Evolutionary conservation across 169 alveolate species (phyloP).

Genomic region (Cryptosporidium muris): DNA sequence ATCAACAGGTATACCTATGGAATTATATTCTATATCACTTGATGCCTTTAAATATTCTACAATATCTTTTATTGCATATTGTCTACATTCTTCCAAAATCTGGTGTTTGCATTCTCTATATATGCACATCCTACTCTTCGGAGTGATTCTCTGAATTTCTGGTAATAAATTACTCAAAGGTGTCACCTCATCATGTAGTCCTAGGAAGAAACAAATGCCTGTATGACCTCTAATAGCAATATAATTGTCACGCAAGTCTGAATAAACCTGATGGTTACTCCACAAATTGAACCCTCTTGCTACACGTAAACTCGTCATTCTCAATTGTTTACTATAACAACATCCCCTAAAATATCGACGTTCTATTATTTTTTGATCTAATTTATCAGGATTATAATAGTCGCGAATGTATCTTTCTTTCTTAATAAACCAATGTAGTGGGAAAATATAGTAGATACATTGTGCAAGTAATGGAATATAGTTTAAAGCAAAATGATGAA

Average conservation of each 20-base stretch:
- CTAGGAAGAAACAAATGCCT: slow-evolving; percentile 56
- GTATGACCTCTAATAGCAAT: slow-evolving; percentile 22
- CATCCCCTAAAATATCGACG: slow-evolving; percentile 26
- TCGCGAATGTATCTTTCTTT: slow-evolving; percentile 6
- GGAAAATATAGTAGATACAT: slow-evolving; percentile 5
- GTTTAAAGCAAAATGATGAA: not conserved
- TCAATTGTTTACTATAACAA: slow-evolving; percentile 49
- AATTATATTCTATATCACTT: not conserved
- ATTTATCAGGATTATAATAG: slow-evolving; percentile 35
- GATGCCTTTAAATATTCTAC: slow-evolving; percentile 1
- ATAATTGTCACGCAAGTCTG: slow-evolving; percentile 8
- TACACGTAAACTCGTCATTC: slow-evolving; percentile 44
- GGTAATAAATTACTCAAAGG: slow-evolving; percentile 8
- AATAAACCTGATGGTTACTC: slow-evolving; percentile 22
- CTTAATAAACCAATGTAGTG: slow-evolving; percentile 7
- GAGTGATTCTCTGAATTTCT: slow-evolving; percentile 5
- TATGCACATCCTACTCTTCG: slow-evolving; percentile 28
- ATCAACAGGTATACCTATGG: slow-evolving; percentile 34
- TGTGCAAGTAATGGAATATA: slow-evolving; percentile 14
- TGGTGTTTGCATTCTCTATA: slow-evolving; percentile 56
- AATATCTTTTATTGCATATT: slow-evolving; percentile 22
- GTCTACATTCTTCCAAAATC: slow-evolving; percentile 25
- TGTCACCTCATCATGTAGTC: slow-evolving; percentile 58
- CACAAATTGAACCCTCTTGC: slow-evolving; percentile 63
- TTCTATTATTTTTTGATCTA: slow-evolving; percentile 11